Base-by-base conservation (phyloP, 129 eudicot genomes). In the Tanacetum coccineum region DNA sequence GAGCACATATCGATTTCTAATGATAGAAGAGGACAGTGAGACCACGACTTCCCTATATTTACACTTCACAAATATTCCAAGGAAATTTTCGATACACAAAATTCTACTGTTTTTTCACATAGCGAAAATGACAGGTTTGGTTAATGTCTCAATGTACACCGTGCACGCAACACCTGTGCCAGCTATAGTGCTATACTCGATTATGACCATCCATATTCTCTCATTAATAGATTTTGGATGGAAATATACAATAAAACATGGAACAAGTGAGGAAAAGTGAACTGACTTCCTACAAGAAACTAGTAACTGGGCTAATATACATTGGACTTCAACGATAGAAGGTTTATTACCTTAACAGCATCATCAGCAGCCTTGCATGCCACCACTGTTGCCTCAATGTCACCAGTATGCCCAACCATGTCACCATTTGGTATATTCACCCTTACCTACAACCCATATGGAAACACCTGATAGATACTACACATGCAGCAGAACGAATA, bases 351-450 rank as follows among this genome's bases (percentile, higher is more conserved):
- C 95, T 91, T 91, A 20, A 91, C 97, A 59, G 93, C 93, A 10
- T 81, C 83, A 81, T 91, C 97, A 67, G 97, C 95, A 76, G 97
- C 95, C 74, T 91, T 79, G 83, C 97, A 91, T 62, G 87, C 93
- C 60, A 82, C 93, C 62, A 91, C 11, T 21, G 97, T 91, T 28
- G 97, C 97, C 51, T 87, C 76, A 53, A 87, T 79, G 64, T 91
- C 97, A 58, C 97, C 97, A 1, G 97, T 91, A 70, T 91, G 97
- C 51, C 97, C 97, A 54, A 91, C 97, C 97, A 91, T 91, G 78
- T 91, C 97, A 55, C 90, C 70, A 61, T 87, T 91, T 63, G 97
- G 97, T 20, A 91, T 76, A 81, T 91, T 91, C 61, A 91, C 93
- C 57, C 97, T 87, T 48, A 87, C 84, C 97, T 91, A 75, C 62